Evolutionary conservation across 2,329 filamentous ascomycete species (phyloP).

Genomic region (Neopestalotiopsis sp.): DNA sequence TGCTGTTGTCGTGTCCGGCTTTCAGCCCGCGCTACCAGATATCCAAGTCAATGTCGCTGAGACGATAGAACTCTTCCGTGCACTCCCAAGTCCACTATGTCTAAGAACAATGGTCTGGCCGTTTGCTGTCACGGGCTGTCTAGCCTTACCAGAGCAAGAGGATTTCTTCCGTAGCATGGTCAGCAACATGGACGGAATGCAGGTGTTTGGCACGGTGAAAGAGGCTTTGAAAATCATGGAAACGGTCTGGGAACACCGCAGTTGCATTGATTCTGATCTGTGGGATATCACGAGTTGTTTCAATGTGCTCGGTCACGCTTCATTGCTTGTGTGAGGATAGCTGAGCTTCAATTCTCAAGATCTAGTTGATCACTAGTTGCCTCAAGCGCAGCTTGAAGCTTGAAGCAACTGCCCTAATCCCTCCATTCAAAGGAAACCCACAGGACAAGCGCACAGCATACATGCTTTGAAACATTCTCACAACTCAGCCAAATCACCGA

Average conservation of each 20-base stretch:
- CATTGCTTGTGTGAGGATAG: not conserved
- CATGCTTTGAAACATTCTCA: too few relatives aligned
- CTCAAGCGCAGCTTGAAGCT: too few relatives aligned
- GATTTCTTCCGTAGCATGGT: constrained; percentile 31
- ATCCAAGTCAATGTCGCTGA: constrained; percentile 27
- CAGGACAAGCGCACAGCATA: too few relatives aligned
- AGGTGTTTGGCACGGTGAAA: constrained; percentile 31
- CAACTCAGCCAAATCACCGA: too few relatives aligned
- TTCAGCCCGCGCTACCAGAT: constrained; percentile 27
- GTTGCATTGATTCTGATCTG: constrained; percentile 24
- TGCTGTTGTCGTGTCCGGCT: constrained; percentile 31
- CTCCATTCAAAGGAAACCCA: too few relatives aligned
- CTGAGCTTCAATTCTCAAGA: not conserved
- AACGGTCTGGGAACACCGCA: constrained; percentile 29
- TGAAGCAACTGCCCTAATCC: too few relatives aligned
- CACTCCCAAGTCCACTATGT: constrained; percentile 26
- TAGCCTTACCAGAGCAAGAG: constrained; percentile 28
- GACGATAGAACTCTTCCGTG: constrained; percentile 28
- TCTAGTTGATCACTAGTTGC: not conserved
- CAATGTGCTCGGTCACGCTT: constrained; percentile 28
- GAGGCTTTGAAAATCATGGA: constrained; percentile 31
- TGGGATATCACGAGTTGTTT: constrained; percentile 34
- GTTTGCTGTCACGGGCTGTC: constrained; percentile 35
- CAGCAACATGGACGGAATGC: constrained; percentile 28
- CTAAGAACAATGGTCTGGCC: constrained; percentile 35